Conservation (phyloP, 2,329 filamentous ascomycete genomes). For the Fusarium circinatum region DNA sequence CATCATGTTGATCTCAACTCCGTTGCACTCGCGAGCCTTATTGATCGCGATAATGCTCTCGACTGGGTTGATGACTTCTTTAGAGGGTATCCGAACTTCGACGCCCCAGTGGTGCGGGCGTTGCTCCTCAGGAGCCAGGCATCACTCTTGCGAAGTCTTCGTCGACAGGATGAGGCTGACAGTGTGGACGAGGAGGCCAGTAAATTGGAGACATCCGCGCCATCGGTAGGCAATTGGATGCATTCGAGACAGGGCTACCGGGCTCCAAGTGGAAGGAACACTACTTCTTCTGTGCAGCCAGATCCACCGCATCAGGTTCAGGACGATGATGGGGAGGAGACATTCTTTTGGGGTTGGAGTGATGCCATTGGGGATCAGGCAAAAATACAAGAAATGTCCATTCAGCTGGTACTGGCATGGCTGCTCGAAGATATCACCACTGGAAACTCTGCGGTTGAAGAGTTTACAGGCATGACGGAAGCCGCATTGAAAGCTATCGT, state of each 20-base stretch:
- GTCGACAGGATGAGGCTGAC: neutral
- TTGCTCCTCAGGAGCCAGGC: neutral
- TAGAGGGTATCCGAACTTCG: neutral
- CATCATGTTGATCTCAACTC: neutral
- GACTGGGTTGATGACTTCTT: neutral
- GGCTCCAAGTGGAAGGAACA: neutral
- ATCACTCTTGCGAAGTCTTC: neutral
- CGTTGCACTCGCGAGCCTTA: neutral
- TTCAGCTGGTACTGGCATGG: neutral
- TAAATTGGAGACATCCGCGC: neutral
- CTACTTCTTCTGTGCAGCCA: neutral
- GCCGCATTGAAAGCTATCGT: neutral
- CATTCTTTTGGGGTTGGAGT: neutral
- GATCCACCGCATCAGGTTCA: neutral
- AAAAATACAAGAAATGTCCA: neutral
- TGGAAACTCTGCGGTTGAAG: neutral
- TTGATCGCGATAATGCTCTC: neutral
- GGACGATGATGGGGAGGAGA: neutral
- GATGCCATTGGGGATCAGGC: neutral
- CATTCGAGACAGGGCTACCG: neutral
- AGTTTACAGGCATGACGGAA: neutral
- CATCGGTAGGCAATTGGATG: neutral
- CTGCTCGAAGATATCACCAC: neutral
- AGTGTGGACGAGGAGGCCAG: neutral
- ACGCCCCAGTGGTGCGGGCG: neutral